A percentile compares a stretch with the other conserved stretches of the same genome.
phyloP scores from a whole-genome alignment of 768 basidiomycete species.

The Tulasnella calospora region DNA sequence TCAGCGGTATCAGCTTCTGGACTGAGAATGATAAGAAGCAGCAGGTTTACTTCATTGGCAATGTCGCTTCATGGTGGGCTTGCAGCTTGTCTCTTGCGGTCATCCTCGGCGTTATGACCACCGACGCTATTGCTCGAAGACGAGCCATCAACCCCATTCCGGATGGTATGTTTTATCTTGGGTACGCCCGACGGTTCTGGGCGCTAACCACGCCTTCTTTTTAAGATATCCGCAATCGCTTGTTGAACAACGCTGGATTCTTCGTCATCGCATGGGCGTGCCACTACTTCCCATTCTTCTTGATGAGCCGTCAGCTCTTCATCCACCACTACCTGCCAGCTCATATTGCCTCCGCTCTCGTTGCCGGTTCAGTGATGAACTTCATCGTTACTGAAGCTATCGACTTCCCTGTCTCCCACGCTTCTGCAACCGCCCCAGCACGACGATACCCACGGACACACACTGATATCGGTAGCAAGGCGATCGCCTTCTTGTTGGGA shows the following conservation, averaged over 20 bases:
- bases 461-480: conserved; percentile 73
- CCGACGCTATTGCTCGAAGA: conserved; percentile 83
- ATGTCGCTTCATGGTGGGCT: conserved; percentile 91
- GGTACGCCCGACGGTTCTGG: neutral
- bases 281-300: conserved; percentile 96
- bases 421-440: neutral
- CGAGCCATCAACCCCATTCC: conserved; percentile 81
- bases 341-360: conserved; percentile 84
- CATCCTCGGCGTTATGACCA: conserved; percentile 83
- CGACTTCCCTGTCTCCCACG: conserved; percentile 80
- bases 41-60: conserved; percentile 96
- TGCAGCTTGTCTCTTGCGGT: conserved; percentile 81
- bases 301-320: conserved; percentile 95
- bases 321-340: conserved; percentile 97
- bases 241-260: conserved; percentile 94
- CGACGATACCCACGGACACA: conserved; percentile 35
- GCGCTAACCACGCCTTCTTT: neutral
- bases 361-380: conserved; percentile 87
- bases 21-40: conserved; percentile 76
- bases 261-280: conserved; percentile 92
- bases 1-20: conserved; percentile 98
- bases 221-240: conserved; percentile 81
- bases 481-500: conserved; percentile 49
- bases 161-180: conserved; percentile 58
- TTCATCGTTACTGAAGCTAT: conserved; percentile 86